phyloP scores from a whole-genome alignment of 106 monocot genomes.

The Dendrobium catenatum region DNA sequence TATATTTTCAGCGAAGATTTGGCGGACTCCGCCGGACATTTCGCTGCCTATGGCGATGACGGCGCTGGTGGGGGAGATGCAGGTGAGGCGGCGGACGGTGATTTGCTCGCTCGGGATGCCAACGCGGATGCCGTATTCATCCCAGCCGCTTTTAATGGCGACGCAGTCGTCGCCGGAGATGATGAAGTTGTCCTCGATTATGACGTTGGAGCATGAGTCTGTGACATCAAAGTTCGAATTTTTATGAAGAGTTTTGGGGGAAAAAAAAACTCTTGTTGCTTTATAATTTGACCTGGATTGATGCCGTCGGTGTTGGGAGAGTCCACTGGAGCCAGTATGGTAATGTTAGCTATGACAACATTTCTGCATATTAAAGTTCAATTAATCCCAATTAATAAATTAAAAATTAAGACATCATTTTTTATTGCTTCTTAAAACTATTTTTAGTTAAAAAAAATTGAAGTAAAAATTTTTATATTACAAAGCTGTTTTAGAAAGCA shows the following conservation, averaged over 20 bases:
- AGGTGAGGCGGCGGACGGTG: constrained; percentile 54
- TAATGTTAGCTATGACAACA: constrained; percentile 53
- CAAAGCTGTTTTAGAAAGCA: no score
- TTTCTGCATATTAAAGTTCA: constrained; percentile 29
- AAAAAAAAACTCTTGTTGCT: no score
- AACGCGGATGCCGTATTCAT: constrained; percentile 71
- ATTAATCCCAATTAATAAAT: neutral
- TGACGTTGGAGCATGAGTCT: constrained; percentile 78
- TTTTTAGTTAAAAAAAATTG: no score
- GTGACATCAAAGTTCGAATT: neutral
- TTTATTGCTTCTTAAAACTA: no score
- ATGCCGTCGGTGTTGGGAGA: constrained; percentile 45
- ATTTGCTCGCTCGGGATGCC: constrained; percentile 75
- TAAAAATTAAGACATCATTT: no score
- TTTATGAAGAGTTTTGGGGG: neutral
- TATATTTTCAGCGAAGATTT: constrained; percentile 67
- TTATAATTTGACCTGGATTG: constrained; percentile 17
- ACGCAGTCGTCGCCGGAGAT: constrained; percentile 88
- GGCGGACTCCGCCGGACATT: constrained; percentile 78
- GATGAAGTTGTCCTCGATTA: constrained; percentile 76
- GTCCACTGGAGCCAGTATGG: constrained; percentile 48
- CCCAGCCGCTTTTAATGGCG: constrained; percentile 89
- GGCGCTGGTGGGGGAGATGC: constrained; percentile 80
- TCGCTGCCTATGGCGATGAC: constrained; percentile 79
- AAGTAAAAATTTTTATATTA: no score